These are phyloP conservation scores for Juncus effusus DNA, from an alignment of 176 grass and related monocot species.

Conservation along the genomic window DNA sequence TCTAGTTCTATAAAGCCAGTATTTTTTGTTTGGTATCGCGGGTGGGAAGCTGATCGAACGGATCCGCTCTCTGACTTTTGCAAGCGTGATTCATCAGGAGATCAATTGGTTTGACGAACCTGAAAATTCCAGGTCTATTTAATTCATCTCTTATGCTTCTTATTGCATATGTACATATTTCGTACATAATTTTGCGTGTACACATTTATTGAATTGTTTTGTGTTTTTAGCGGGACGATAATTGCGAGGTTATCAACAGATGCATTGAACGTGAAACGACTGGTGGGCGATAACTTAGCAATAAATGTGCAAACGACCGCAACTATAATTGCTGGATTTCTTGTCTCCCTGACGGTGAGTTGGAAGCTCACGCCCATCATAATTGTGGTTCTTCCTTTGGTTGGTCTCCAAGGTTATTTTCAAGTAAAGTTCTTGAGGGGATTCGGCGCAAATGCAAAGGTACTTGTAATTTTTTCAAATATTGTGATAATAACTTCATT, in stretches of 20 bases:
- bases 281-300: conserved; percentile 66
- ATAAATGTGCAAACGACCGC: conserved; percentile 48
- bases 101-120: conserved; percentile 83
- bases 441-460: conserved; percentile 62
- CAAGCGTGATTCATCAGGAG: conserved; percentile 52
- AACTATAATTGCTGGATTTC: conserved; percentile 47
- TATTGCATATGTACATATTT: background rate
- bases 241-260: conserved; percentile 64
- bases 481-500: no score
- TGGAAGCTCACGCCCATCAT: conserved; percentile 66
- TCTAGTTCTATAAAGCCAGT: conserved; percentile 67
- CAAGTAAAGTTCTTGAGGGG: conserved; percentile 56
- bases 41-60: conserved; percentile 67
- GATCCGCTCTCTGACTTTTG: conserved; percentile 52
- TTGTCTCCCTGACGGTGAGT: conserved; percentile 53
- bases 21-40: conserved; percentile 64
- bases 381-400: conserved; percentile 52
- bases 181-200: background rate
- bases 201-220: background rate
- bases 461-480: conserved; percentile 2
- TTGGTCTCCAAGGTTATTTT: conserved; percentile 47
- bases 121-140: conserved; percentile 57
- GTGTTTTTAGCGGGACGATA: conserved; percentile 56
- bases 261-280: conserved; percentile 52
- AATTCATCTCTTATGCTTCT: background rate